These are phyloP conservation scores for Fusarium sterilihyphosum DNA, from an alignment of 2,329 filamentous ascomycete genomes.

Conservation along the genomic window DNA sequence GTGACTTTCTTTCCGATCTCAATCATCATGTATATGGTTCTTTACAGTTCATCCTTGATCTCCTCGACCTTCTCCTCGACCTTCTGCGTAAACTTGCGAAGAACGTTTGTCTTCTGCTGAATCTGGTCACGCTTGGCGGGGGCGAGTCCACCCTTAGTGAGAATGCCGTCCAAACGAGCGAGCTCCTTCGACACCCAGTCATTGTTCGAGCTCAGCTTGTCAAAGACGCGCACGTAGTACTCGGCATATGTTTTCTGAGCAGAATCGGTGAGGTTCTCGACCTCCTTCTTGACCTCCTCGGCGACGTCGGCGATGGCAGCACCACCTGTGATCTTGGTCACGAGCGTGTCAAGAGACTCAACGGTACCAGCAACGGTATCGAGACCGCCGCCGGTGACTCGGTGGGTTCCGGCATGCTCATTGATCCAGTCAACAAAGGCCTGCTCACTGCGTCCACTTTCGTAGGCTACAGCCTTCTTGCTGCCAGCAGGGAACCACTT, in stretches of 20 bases:
- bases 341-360: slow-evolving; percentile 77
- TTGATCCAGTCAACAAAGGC: slow-evolving; percentile 87
- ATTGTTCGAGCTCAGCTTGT: slow-evolving; percentile 82
- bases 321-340: slow-evolving; percentile 77
- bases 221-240: slow-evolving; percentile 93
- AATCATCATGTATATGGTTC: slow-evolving; percentile 5
- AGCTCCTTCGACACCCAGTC: slow-evolving; percentile 88
- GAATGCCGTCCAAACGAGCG: slow-evolving; percentile 78
- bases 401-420: slow-evolving; percentile 87
- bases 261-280: slow-evolving; percentile 69
- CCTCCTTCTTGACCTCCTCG: slow-evolving; percentile 77
- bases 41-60: slow-evolving; percentile 54
- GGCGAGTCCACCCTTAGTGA: slow-evolving; percentile 87
- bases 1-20: slow-evolving; percentile 17
- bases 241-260: slow-evolving; percentile 80
- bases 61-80: slow-evolving; percentile 71
- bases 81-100: slow-evolving; percentile 78
- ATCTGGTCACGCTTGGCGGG: slow-evolving; percentile 90
- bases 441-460: slow-evolving; percentile 78
- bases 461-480: slow-evolving; percentile 76
- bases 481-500: slow-evolving; percentile 95
- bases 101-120: slow-evolving; percentile 85
- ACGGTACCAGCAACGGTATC: slow-evolving; percentile 84
- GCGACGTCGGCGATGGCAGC: slow-evolving; percentile 70
- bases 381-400: slow-evolving; percentile 81